A percentile compares a stretch with the other conserved stretches of the same genome.
Conservation (phyloP, 306 rosid species). For the Cyamopsis tetragonoloba region DNA sequence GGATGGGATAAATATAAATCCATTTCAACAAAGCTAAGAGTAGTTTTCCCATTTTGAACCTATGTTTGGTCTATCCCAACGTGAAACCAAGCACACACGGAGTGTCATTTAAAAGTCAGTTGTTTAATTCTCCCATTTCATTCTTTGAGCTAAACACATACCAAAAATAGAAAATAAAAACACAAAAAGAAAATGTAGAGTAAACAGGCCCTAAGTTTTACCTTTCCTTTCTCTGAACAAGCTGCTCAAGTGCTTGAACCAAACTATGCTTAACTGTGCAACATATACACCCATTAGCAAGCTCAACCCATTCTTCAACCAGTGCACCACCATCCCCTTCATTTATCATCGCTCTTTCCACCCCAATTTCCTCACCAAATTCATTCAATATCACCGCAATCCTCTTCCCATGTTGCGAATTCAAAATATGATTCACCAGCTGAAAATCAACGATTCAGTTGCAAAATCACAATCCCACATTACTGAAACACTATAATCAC, state of each 20-base stretch:
- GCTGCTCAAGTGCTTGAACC: constrained; percentile 96
- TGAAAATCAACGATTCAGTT: constrained; percentile 24
- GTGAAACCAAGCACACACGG: too few relatives aligned
- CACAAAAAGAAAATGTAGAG: too few relatives aligned
- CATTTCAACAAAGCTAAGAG: too few relatives aligned
- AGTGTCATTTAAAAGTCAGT: background rate
- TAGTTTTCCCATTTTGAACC: too few relatives aligned
- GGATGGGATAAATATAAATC: too few relatives aligned
- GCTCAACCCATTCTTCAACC: constrained; percentile 98
- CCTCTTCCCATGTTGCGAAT: constrained; percentile 80
- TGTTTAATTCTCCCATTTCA: background rate
- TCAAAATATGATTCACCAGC: constrained; percentile 82
- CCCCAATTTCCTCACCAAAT: constrained; percentile 96
- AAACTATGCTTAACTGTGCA: constrained; percentile 90
- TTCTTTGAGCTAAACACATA: too few relatives aligned
- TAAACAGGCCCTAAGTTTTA: too few relatives aligned
- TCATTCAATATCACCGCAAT: constrained; percentile 94
- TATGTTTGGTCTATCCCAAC: too few relatives aligned
- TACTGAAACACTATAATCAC: background rate
- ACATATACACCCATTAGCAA: constrained; percentile 89
- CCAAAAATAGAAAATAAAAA: too few relatives aligned
- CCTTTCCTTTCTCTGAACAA: constrained; percentile 86
- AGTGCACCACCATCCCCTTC: constrained; percentile 91
- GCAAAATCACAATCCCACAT: constrained; percentile 10
- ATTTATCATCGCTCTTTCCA: constrained; percentile 94